Evolutionary conservation across 768 basidiomycete species (phyloP).

Genomic region (Rhizopogon rudus): DNA sequence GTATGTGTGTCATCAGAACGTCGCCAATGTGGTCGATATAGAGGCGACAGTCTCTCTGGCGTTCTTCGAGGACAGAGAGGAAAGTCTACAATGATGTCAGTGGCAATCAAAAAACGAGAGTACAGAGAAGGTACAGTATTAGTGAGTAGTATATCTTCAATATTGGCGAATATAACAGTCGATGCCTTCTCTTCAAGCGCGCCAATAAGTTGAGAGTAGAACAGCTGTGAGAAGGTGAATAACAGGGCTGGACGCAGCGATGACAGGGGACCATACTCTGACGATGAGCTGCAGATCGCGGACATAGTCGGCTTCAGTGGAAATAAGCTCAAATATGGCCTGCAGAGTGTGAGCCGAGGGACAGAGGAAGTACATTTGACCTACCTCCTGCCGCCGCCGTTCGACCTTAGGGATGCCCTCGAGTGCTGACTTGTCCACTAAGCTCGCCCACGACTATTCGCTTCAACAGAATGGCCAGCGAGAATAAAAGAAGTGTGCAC

Average conservation of each 20-base stretch:
- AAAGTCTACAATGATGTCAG: conserved; percentile 48
- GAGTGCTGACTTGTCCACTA: conserved; percentile 80
- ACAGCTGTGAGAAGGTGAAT: conserved; percentile 46
- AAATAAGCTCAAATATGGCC: conserved; percentile 94
- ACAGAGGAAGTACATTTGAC: conserved; percentile 1
- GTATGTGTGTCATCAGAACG: conserved; percentile 68
- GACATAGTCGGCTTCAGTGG: conserved; percentile 87
- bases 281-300: conserved; percentile 89
- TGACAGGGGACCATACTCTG: conserved; percentile 46
- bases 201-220: conserved; percentile 75
- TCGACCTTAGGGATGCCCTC: conserved; percentile 76
- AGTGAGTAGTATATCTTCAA: conserved; percentile 87
- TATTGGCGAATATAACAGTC: conserved; percentile 84
- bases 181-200: conserved; percentile 73
- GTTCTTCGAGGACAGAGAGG: conserved; percentile 82
- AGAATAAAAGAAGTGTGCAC: neutral
- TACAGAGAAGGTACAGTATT: conserved; percentile 58
- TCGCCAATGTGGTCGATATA: conserved; percentile 91
- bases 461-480: neutral
- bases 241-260: neutral
- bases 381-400: conserved; percentile 83
- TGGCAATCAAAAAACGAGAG: neutral
- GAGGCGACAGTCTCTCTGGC: conserved; percentile 87
- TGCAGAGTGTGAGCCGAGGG: conserved; percentile 18
- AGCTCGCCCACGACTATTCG: conserved; percentile 82